Evolutionary conservation across 805 yeast species (phyloP).

Genomic region (Candida germanica): DNA sequence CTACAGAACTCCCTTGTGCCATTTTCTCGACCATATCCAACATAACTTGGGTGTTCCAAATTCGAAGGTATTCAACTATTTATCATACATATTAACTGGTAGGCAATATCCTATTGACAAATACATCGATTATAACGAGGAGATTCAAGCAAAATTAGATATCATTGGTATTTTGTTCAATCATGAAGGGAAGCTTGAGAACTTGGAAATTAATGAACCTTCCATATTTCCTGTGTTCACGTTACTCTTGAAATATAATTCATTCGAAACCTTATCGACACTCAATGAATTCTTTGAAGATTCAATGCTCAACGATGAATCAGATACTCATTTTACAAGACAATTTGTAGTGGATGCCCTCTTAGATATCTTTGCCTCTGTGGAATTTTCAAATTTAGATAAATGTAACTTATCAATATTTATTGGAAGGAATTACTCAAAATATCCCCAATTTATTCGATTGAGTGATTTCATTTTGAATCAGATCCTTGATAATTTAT

Average conservation of each 20-base stretch:
- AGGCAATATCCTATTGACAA: slow-evolving; percentile 75
- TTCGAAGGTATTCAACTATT: slow-evolving; percentile 41
- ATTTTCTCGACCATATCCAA: slow-evolving; percentile 58
- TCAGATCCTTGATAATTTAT: slow-evolving; percentile 47
- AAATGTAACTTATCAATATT: slow-evolving; percentile 56
- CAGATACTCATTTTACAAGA: slow-evolving; percentile 42
- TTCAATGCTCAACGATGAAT: slow-evolving; percentile 61
- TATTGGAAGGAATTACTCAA: slow-evolving; percentile 76
- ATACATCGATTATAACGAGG: slow-evolving; percentile 32
- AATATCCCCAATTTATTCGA: slow-evolving; percentile 78
- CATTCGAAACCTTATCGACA: slow-evolving; percentile 60
- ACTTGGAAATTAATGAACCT: slow-evolving; percentile 23
- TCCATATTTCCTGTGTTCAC: slow-evolving; percentile 71
- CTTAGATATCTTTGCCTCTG: slow-evolving; percentile 50
- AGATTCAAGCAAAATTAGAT: slow-evolving; percentile 44
- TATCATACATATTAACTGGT: slow-evolving; percentile 71
- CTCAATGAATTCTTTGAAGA: slow-evolving; percentile 86
- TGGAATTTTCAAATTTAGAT: slow-evolving; percentile 24
- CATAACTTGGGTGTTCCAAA: slow-evolving; percentile 1
- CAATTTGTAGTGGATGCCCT: slow-evolving; percentile 78
- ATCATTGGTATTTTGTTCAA: slow-evolving; percentile 55
- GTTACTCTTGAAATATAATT: slow-evolving; percentile 51
- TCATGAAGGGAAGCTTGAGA: background rate
- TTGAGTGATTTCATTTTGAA: slow-evolving; percentile 59
- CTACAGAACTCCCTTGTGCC: slow-evolving; percentile 67